Evolutionary conservation across 345 rosid genomes (phyloP), one percentile per base, ranked within the genome.

Genomic region (Erysimum cheiranthoides): DNA sequence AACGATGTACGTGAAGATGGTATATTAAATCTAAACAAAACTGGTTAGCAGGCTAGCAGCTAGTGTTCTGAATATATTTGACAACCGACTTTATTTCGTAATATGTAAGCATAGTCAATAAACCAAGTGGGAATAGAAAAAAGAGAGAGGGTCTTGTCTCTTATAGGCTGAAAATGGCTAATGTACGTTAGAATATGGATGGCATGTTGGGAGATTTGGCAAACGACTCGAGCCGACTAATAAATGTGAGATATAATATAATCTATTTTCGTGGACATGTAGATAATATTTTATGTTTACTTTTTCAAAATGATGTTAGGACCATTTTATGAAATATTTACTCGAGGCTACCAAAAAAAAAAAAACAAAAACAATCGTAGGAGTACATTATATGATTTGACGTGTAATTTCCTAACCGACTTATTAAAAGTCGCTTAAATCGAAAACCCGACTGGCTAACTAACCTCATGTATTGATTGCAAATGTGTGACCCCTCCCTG

Each of bases 181-280:
- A 57, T 70, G 32, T 10, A 42, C 17, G 17, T 56, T 42, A 30
- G 27, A 45, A 31, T 17, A 47, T 18, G 47, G 39, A n/a, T n/a
- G n/a, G n/a, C n/a, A 21, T n/a, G 60, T 49, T 60, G 40, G 61
- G 18, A 40, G 45, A 39, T 30, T 67, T 39, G 27, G 46, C 13
- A 75, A 68, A 39, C 56, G 56, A 76, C 50, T 62, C 13, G 35
- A 62, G 59, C 75, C 71, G 80, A 35, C 75, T 56, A 70, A 70
- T 76, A 70, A 76, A 70, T 76, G 74, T 68, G 54, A 39, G 59
- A 49, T 11, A 17, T 31, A 28, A 9, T 57, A 7, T 66, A 25
- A 56, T 65, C 17, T 11, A n/a, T 31, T 25, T 57, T 27, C 31
- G 60, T 12, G 16, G 35, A 47, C 59, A 34, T 35, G 3, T 46